phyloP scores from a whole-genome alignment of 148 eudicot genomes.

The Cornus suecica region DNA sequence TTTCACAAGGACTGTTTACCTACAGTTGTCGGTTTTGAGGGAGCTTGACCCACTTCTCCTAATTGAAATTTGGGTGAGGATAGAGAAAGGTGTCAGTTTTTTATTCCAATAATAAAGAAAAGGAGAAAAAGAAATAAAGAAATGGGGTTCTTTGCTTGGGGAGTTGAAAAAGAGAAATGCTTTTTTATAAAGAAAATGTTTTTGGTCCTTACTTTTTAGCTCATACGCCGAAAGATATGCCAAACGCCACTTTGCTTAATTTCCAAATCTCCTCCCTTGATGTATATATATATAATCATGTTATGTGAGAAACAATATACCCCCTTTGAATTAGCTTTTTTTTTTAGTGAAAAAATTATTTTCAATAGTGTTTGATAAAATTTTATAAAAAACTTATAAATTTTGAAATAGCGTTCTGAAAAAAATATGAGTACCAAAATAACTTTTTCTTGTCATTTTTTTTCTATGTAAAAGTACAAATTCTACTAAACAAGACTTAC shows the following conservation, averaged over 20 bases:
- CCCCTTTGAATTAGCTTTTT: no score
- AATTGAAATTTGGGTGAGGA: background rate
- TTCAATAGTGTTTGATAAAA: no score
- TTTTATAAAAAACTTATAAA: no score
- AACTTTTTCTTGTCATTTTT: no score
- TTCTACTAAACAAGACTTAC: no score
- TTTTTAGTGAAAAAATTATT: no score
- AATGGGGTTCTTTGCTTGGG: background rate
- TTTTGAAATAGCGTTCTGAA: no score
- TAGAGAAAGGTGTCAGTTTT: background rate
- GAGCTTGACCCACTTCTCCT: background rate
- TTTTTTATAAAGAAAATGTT: background rate
- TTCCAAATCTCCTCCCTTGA: background rate
- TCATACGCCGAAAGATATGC: slow-evolving; percentile 1
- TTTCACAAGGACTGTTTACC: background rate
- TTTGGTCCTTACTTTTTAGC: background rate
- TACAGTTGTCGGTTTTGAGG: background rate
- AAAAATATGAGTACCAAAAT: no score
- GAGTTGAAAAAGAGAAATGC: background rate
- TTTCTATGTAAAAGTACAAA: no score
- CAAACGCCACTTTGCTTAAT: background rate
- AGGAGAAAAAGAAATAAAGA: no score
- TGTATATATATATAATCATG: background rate
- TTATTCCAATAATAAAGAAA: background rate
- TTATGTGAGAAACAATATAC: no score